Evolutionary conservation across 208 protist genomes (phyloP).

Genomic region (Phytomonas francai): DNA sequence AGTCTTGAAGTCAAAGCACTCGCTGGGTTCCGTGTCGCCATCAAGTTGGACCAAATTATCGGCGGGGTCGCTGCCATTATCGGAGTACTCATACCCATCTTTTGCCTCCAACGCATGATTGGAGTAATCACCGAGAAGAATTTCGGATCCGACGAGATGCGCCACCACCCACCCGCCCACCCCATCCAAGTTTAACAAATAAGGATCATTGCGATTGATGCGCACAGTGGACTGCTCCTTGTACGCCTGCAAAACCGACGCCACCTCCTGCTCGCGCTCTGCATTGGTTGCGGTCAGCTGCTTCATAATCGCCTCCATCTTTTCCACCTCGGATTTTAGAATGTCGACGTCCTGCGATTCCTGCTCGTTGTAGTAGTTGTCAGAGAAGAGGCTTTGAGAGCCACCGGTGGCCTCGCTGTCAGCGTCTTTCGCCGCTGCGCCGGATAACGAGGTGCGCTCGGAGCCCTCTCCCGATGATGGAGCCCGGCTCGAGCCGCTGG

Average conservation of each 20-base stretch:
- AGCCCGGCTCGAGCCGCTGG: background rate
- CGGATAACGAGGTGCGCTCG: background rate
- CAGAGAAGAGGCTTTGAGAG: background rate
- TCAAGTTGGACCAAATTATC: background rate
- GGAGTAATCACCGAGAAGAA: constrained; percentile 27
- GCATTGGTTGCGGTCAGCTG: background rate
- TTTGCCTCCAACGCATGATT: background rate
- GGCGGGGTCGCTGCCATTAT: background rate
- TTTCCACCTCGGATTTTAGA: background rate
- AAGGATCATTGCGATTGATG: constrained; percentile 26
- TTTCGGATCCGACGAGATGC: constrained; percentile 25
- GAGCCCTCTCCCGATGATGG: background rate
- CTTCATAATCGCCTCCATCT: constrained; percentile 15
- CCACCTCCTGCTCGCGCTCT: constrained; percentile 8
- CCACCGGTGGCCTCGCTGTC: background rate
- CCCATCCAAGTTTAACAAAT: constrained; percentile 70
- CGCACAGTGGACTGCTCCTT: constrained; percentile 20
- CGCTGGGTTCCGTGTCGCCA: background rate
- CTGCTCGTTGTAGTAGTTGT: background rate
- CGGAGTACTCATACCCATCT: background rate
- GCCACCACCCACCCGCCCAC: constrained; percentile 64
- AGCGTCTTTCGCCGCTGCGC: background rate
- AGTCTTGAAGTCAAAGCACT: background rate
- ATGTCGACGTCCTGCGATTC: background rate
- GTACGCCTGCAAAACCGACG: constrained; percentile 9